Conservation (phyloP, 768 basidiomycete species). For the Termitomyces sp. region DNA sequence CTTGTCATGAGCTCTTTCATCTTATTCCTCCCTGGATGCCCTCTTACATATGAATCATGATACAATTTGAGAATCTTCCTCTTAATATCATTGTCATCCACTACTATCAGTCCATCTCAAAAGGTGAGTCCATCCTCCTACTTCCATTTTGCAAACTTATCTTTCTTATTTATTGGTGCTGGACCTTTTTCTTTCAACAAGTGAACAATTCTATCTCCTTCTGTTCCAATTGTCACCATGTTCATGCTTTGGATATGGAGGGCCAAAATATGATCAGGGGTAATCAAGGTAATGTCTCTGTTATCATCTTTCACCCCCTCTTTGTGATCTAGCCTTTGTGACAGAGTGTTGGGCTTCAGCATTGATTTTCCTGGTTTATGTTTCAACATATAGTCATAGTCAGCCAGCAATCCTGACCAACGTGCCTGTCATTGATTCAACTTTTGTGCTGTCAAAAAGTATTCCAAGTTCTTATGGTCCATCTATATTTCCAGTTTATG, state of each 20-base stretch:
- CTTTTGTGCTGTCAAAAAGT: conserved; percentile 36
- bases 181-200: background rate
- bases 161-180: background rate
- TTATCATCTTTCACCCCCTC: conserved; percentile 5
- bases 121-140: conserved; percentile 6
- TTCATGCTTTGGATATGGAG: background rate
- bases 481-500: conserved; percentile 28
- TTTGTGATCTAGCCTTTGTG: conserved; percentile 24
- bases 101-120: background rate
- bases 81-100: background rate
- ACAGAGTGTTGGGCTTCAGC: conserved; percentile 26
- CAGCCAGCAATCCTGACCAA: conserved; percentile 36
- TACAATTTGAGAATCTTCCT: conserved; percentile 10
- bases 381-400: conserved; percentile 31
- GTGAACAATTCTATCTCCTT: conserved; percentile 8
- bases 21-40: conserved; percentile 34
- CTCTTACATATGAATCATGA: conserved; percentile 20
- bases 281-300: conserved; percentile 8
- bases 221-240: conserved; percentile 6
- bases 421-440: conserved; percentile 41
- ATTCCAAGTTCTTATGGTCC: conserved; percentile 41
- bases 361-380: conserved; percentile 30
- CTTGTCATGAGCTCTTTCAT: conserved; percentile 27
- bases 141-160: background rate
- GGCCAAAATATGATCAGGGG: conserved; percentile 7